Conservation (phyloP, 2,329 filamentous ascomycete genomes). For the Clarireedia homoeocarpa region DNA sequence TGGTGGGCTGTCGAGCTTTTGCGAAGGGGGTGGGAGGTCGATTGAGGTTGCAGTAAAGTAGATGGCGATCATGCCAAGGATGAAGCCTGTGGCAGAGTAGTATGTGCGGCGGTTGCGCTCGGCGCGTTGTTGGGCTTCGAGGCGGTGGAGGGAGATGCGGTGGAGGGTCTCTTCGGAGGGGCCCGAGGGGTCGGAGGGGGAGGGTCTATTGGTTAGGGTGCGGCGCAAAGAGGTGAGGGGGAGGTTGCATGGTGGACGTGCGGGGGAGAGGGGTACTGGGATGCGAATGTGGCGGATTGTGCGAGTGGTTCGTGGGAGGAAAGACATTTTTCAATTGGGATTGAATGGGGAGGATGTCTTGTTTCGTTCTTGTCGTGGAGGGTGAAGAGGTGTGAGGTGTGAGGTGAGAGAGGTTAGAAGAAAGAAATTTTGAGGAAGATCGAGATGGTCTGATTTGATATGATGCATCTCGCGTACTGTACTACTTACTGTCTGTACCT, state of each 20-base stretch:
- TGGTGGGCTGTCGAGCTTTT: constrained; percentile 3
- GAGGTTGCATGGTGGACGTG: constrained; percentile 7
- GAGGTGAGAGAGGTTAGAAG: no score
- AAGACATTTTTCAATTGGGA: neutral
- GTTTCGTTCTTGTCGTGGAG: no score
- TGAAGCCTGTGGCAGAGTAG: constrained; percentile 23
- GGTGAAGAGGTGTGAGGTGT: no score
- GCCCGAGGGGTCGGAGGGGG: constrained; percentile 5
- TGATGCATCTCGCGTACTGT: neutral
- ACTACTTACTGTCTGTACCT: neutral
- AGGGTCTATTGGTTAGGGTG: constrained; percentile 6
- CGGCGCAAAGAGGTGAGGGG: neutral
- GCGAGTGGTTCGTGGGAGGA: neutral
- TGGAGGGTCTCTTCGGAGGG: constrained; percentile 11
- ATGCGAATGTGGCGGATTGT: neutral
- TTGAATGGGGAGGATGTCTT: neutral
- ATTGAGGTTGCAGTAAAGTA: constrained; percentile 26
- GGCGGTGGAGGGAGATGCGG: constrained; percentile 24
- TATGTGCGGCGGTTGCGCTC: constrained; percentile 27
- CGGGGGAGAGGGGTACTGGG: constrained; percentile 7
- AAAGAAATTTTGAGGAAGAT: no score
- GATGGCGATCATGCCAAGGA: constrained; percentile 27
- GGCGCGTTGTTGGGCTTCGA: constrained; percentile 18
- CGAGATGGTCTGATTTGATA: neutral
- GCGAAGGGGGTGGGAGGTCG: constrained; percentile 16